Evolutionary conservation across 1,284 basidiomycete genomes (phyloP), one percentile per base, ranked within the genome.

Genomic region (Grifola frondosa): DNA sequence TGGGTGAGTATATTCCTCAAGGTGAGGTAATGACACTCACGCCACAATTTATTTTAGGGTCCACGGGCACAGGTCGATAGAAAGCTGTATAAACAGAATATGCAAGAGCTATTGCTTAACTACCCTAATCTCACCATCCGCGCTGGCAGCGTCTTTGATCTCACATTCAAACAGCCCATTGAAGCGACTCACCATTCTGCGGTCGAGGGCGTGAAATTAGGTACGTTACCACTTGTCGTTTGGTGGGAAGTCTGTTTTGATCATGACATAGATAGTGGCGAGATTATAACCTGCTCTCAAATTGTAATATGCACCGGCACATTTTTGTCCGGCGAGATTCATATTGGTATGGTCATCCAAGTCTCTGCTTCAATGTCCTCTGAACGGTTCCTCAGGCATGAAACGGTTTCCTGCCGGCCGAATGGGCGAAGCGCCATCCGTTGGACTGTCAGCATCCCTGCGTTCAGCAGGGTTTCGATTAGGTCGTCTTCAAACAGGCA

Each of bases 301-400:
- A 84, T 93, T 5, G 85, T 95, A 21, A 78, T 95, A 16, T 92
- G 91, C 52, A 95, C 92, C 0, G 92, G 92, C 10, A 96, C 92
- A 0, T 96, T 96, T 60, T 74, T 96, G 12, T 84, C 85, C 3
- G 92, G 89, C 12, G 85, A 92, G 64, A 91, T 94, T 38, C 91
- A 95, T 58, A 85, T 95, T 29, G 91, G 90, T 83, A 49, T 17
- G 62, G 51, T 15, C n/a, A 1, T 30, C 25, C 24, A 4, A 15
- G 23, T 20, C 9, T 24, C 8, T 13, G 8, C 19, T 12, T 19
- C 33, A 13, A 12, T 12, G 23, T 28, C 41, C 23, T 37, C 32
- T 39, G 13, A 17, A 25, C 12, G 22, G 40, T 19, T 19, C 1
- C 16, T n/a, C 26, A 88, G 84, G 88, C 24, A 74, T 86, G 64